Evolutionary conservation across 176 grass and related monocot species (phyloP).

Genomic region (maize (Zea mays)): DNA sequence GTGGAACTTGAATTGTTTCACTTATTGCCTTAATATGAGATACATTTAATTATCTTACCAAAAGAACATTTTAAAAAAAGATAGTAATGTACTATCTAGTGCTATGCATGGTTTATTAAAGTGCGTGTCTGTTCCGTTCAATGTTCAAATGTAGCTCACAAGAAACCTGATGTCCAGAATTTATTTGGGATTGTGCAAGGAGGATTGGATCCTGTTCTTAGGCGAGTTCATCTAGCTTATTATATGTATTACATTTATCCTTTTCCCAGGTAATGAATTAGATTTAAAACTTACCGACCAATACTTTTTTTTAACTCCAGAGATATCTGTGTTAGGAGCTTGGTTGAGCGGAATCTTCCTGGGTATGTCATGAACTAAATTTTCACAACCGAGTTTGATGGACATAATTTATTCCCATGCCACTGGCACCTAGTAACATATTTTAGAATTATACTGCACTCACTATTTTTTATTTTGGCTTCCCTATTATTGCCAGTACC

Average conservation of each 20-base stretch:
- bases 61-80: conserved; percentile 30
- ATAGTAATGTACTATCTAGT: not conserved
- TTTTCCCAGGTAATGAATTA: conserved; percentile 8
- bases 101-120: conserved; percentile 34
- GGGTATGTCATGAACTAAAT: conserved; percentile 50
- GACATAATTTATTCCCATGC: conserved; percentile 5
- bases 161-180: conserved; percentile 88
- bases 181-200: conserved; percentile 99
- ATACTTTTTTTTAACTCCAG: conserved; percentile 45
- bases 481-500: conserved; percentile 17
- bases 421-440: not conserved
- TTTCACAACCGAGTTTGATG: not conserved
- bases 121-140: conserved; percentile 10
- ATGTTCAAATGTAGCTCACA: conserved; percentile 80
- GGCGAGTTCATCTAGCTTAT: conserved; percentile 52
- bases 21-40: conserved; percentile 14
- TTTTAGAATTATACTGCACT: not conserved
- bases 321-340: conserved; percentile 84
- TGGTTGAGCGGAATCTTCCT: conserved; percentile 91
- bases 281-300: conserved; percentile 7
- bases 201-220: conserved; percentile 90
- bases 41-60: conserved; percentile 13
- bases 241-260: conserved; percentile 14
- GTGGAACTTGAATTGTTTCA: conserved; percentile 22
- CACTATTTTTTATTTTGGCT: not conserved